These are phyloP conservation scores for Cocos nucifera DNA, from an alignment of 176 grass and related monocot species.

Conservation along the genomic window DNA sequence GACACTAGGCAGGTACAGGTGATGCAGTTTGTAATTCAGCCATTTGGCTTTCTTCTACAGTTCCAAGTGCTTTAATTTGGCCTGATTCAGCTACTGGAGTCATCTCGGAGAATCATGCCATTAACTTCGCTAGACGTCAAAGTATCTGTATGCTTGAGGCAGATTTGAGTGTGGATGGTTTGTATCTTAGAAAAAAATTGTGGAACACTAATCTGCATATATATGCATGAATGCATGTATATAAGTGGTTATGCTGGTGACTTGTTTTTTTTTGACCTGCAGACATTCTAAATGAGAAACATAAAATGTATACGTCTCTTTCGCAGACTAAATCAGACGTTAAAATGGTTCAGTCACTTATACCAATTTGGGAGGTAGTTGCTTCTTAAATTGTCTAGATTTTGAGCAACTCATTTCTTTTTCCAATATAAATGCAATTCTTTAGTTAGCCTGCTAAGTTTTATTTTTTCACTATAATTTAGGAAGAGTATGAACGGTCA, in stretches of 20 bases:
- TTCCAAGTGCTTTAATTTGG: conserved; percentile 50
- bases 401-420: too few relatives aligned
- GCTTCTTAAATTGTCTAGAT: too few relatives aligned
- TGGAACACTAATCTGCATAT: too few relatives aligned
- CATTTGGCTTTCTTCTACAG: conserved; percentile 77
- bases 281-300: conserved; percentile 87
- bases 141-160: conserved; percentile 89
- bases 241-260: background rate
- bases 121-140: conserved; percentile 40
- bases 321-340: conserved; percentile 59
- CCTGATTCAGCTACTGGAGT: conserved; percentile 24
- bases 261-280: conserved; percentile 20
- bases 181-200: background rate
- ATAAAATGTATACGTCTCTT: conserved; percentile 76
- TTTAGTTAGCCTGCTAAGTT: background rate
- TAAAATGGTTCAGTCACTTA: conserved; percentile 92
- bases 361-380: conserved; percentile 79
- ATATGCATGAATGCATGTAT: too few relatives aligned
- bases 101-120: conserved; percentile 18
- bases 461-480: conserved; percentile 19
- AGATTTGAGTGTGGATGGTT: conserved; percentile 72
- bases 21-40: conserved; percentile 22
- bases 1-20: conserved; percentile 55
- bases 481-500: conserved; percentile 48
- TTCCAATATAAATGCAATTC: too few relatives aligned